Conservation (phyloP, 2,329 filamentous ascomycete species). For the Ceratocystiopsis brevicomis region DNA sequence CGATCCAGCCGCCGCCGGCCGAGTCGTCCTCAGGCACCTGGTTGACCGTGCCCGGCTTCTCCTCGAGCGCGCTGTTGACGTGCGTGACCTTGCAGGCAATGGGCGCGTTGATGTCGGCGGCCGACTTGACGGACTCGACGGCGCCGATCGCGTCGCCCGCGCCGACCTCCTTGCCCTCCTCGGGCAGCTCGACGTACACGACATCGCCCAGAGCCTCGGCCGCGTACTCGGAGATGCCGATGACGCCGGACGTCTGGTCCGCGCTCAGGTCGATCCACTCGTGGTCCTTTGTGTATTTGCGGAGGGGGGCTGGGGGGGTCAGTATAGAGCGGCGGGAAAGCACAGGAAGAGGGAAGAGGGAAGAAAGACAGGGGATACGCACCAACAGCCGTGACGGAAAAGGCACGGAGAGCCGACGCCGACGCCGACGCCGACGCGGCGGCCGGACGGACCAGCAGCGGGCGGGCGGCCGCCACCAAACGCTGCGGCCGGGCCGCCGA, state of each 20-base stretch:
- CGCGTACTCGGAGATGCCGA: constrained; percentile 82
- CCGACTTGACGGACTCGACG: constrained; percentile 95
- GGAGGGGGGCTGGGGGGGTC: constrained; percentile 48
- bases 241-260: constrained; percentile 61
- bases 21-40: constrained; percentile 64
- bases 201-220: constrained; percentile 87
- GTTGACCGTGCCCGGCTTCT: constrained; percentile 78
- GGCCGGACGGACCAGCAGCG: constrained; percentile 11
- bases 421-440: constrained; percentile 13
- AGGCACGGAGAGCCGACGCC: constrained; percentile 22
- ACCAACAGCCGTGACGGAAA: constrained; percentile 28
- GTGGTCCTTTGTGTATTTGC: constrained; percentile 91
- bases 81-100: constrained; percentile 58
- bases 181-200: constrained; percentile 88
- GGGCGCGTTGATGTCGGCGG: constrained; percentile 90
- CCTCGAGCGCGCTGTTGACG: constrained; percentile 57
- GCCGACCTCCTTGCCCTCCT: constrained; percentile 44
- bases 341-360: too few relatives aligned
- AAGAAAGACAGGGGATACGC: constrained; percentile 6
- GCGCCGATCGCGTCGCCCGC: constrained; percentile 77
- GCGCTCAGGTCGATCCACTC: constrained; percentile 88
- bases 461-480: constrained; percentile 17
- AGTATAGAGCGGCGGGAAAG: too few relatives aligned
- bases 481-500: constrained; percentile 11
- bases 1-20: constrained; percentile 74